Evolutionary conservation across 306 rosid genomes (phyloP), one percentile per base, ranked within the genome.

Genomic region (Sesbania bispinosa): DNA sequence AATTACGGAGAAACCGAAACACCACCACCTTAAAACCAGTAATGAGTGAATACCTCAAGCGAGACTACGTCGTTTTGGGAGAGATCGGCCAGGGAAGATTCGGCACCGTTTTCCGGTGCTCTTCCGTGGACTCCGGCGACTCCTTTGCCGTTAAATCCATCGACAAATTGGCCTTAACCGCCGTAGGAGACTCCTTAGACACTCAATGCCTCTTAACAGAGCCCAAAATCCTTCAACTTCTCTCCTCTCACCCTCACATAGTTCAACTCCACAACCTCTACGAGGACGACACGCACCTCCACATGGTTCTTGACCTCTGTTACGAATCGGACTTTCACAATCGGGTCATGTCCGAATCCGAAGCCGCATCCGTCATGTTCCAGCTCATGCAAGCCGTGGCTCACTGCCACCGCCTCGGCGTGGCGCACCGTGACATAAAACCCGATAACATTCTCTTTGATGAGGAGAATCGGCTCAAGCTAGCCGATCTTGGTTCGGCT

Each of bases 81-180:
- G 94, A 90, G 86, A 61, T 90, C 46, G 90, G 89, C 57, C 86
- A 87, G 19, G 96, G 94, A 38, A 75, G 86, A 77, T 90, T 90
- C 70, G 94, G 96, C 48, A 70, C 76, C 41, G 96, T 90, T 48
- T 88, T 7, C 80, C 82, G 83, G 43, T 88, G 90, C 38, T 10
- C 42, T 1, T 77, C 85, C 7, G 8, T 4, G 2, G 16, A 68
- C 20, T 29, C 78, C 58, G 86, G 67, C 33, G 60, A 13, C 1
- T 50, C 27, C 8, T 83, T 71, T 73, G 90, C 90, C 57, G 85
- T 90, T 1, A 90, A 90, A 51, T 76, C 92, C 6, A 73, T 90
- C 47, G 88, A 90, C 21, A 90, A 88, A 46, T 67, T 68, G 1
- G 64, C 52, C 4, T 32, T 80, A 10, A 66, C 65, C 5, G 73